Evolutionary conservation across 768 basidiomycete genomes (phyloP), one percentile per base, ranked within the genome.

Genomic region (Rhizopogon vesiculosus): DNA sequence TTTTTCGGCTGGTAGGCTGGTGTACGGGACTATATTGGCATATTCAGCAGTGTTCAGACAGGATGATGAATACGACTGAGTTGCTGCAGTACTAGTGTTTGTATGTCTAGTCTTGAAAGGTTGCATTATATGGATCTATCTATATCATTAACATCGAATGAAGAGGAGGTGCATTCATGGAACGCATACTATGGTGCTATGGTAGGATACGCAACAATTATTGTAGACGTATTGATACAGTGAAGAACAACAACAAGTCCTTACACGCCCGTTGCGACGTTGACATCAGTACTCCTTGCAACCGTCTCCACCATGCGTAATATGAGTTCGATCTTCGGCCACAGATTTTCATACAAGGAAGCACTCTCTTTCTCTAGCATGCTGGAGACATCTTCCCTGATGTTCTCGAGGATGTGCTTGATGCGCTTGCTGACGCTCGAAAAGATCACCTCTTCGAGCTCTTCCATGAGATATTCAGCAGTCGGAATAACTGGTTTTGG

Each of bases 21-120:
- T 97, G 2, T 96, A 96, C 69, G 89, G 88, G 4, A 97, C 94
- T 16, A 96, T 97, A 63, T 57, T 93, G 60, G 87, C 90, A 6
- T 97, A 97, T 65, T 81, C 90, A 10, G 86, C 89, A 29, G 87
- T 85, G 22, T 93, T 94, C 71, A 87, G 72, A 59, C 84, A 90
- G 67, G 89, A 90, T 45, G 79, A 85, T 33, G 92, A 93, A 56
- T 92, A 82, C 61, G 89, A 90, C 61, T 89, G 50, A 64, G 13
- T 12, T 13, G 13, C 28, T 29, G 48, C 45, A 12, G 22, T 22
- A 22, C 22, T 22, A 22, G 16, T 12, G 45, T 41, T 25, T 33
- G 19, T 42, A 43, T 25, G 25, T 42, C 41, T 48, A 55, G 44
- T 46, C 40, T 40, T 9, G 28, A 44, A 29, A 25, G 51, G 38